These are phyloP conservation scores for Schrenkiella parvula DNA, from an alignment of 345 rosid species.

Conservation along the genomic window DNA sequence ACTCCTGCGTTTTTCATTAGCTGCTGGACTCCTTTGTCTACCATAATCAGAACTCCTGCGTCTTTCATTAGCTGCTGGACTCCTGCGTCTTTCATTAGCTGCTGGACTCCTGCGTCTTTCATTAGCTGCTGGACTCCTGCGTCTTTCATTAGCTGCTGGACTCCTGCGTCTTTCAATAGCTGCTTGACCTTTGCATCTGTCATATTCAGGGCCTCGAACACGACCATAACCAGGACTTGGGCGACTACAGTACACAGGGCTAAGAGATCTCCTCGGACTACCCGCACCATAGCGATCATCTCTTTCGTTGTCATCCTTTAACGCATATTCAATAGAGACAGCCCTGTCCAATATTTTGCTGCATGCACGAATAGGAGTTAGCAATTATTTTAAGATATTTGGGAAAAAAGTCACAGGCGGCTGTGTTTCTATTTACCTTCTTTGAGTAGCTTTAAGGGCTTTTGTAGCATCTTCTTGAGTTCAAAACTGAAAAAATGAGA, in stretches of 20 bases:
- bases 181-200: constrained; percentile 50
- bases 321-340: constrained; percentile 80
- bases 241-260: constrained; percentile 56
- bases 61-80: constrained; percentile 29
- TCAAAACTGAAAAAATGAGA: constrained; percentile 85
- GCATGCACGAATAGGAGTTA: neutral
- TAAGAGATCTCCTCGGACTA: constrained; percentile 69
- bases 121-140: constrained; percentile 42
- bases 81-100: constrained; percentile 17
- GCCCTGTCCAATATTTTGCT: constrained; percentile 80
- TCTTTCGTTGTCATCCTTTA: constrained; percentile 69
- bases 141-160: constrained; percentile 48
- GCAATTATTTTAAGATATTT: neutral
- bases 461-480: constrained; percentile 81
- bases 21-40: constrained; percentile 41
- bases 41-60: constrained; percentile 43
- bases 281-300: constrained; percentile 41
- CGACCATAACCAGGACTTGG: constrained; percentile 65
- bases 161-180: constrained; percentile 40
- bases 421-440: constrained; percentile 41
- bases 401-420: neutral
- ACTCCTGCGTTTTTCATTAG: constrained; percentile 40
- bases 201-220: constrained; percentile 65
- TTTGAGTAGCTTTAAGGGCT: constrained; percentile 71
- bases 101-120: constrained; percentile 40